Evolutionary conservation across 148 eudicot genomes (phyloP).

Genomic region (Chenopodium berlandieri): DNA sequence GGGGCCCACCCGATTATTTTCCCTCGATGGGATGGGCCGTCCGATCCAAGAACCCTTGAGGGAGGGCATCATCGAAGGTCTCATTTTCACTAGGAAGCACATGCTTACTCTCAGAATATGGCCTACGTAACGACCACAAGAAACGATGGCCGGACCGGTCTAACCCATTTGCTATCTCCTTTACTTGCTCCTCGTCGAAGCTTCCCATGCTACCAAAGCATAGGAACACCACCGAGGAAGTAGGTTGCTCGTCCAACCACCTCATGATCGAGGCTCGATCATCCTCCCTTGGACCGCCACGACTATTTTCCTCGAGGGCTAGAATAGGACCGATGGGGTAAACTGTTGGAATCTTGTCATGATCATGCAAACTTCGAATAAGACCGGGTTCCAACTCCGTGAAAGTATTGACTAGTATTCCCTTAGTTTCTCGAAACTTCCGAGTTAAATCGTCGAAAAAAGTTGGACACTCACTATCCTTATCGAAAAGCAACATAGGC

Average conservation of each 20-base stretch:
- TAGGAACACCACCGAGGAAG: constrained; percentile 44
- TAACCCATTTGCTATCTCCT: constrained; percentile 46
- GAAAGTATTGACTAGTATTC: constrained; percentile 50
- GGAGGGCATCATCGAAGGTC: constrained; percentile 22
- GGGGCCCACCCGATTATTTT: constrained; percentile 43
- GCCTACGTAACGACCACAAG: constrained; percentile 37
- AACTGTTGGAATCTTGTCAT: constrained; percentile 23
- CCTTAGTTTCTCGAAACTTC: constrained; percentile 36
- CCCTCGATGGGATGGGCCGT: constrained; percentile 22
- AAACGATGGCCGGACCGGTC: constrained; percentile 38
- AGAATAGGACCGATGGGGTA: constrained; percentile 48
- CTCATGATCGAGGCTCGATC: constrained; percentile 20
- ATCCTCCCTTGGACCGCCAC: background rate
- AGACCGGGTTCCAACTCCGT: constrained; percentile 29
- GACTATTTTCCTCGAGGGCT: constrained; percentile 5
- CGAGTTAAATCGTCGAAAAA: background rate
- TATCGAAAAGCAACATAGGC: constrained; percentile 22
- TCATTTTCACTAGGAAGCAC: constrained; percentile 23
- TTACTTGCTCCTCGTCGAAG: constrained; percentile 34
- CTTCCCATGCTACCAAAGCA: constrained; percentile 59
- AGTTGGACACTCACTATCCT: constrained; percentile 19
- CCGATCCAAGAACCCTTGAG: constrained; percentile 41
- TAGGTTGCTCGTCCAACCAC: constrained; percentile 50
- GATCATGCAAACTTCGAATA: constrained; percentile 11
- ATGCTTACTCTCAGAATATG: background rate